Conservation (phyloP, 305 asterid species). For the Fraxinus latifolia region DNA sequence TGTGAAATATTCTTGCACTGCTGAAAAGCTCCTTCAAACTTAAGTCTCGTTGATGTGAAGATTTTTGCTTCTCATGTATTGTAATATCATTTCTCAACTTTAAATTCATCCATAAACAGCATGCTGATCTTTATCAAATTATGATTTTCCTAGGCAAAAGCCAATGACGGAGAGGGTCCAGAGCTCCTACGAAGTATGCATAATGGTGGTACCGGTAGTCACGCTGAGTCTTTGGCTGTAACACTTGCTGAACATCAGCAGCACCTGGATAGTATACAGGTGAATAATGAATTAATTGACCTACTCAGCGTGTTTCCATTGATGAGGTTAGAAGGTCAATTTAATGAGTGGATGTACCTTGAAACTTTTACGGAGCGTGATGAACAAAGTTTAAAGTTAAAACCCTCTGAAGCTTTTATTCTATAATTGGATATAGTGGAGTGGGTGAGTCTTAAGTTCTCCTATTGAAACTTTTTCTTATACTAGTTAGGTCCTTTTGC, state of each 20-base stretch:
- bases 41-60: neutral
- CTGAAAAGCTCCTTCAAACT: neutral
- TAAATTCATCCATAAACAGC: slow-evolving; percentile 1
- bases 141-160: slow-evolving; percentile 58
- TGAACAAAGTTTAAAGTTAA: slow-evolving; percentile 14
- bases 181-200: slow-evolving; percentile 72
- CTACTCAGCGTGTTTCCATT: slow-evolving; percentile 5
- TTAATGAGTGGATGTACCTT: slow-evolving; percentile 18
- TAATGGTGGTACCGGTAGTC: slow-evolving; percentile 72
- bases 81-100: neutral
- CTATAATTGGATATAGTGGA: slow-evolving; percentile 17
- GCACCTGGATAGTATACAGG: slow-evolving; percentile 98
- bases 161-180: slow-evolving; percentile 95
- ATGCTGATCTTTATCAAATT: slow-evolving; percentile 16
- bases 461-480: slow-evolving; percentile 18
- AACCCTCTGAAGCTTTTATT: neutral
- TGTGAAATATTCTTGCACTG: neutral
- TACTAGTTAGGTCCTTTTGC: slow-evolving; percentile 28
- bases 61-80: neutral
- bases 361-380: slow-evolving; percentile 20
- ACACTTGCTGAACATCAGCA: slow-evolving; percentile 89
- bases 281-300: slow-evolving; percentile 28
- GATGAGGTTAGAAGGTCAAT: slow-evolving; percentile 6
- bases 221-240: slow-evolving; percentile 82
- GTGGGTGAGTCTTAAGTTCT: slow-evolving; percentile 19